Percentiles rank a stretch among this genome's conserved stretches.
phyloP scores from a whole-genome alignment of 164 flowering plant species.

The Umbilicus rupestris region DNA sequence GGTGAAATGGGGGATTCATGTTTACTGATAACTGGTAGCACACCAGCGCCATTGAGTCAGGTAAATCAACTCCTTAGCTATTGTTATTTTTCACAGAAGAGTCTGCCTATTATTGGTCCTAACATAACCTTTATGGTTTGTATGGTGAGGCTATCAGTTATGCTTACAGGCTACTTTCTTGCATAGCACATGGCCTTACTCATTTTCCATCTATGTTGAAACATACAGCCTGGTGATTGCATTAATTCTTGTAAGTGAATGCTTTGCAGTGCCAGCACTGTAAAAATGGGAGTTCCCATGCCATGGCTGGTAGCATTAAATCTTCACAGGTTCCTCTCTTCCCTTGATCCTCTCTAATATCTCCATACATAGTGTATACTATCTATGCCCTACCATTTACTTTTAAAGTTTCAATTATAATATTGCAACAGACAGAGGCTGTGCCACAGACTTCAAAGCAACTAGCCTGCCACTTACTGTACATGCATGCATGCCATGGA shows the following conservation, averaged over 20 bases:
- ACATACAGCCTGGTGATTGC: neutral
- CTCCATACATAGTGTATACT: neutral
- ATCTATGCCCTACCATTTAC: neutral
- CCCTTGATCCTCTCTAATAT: neutral
- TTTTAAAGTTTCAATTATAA: neutral
- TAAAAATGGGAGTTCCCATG: neutral
- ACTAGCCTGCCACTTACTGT: neutral
- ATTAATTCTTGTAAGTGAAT: neutral
- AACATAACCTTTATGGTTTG: neutral
- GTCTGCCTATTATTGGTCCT: neutral
- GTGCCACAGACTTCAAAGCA: constrained; percentile 6
- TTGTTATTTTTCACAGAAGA: neutral
- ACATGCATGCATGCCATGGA: neutral
- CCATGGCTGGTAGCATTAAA: neutral
- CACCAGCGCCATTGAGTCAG: neutral
- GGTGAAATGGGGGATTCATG: no score
- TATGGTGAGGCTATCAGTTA: neutral
- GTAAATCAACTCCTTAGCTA: neutral
- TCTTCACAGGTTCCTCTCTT: neutral
- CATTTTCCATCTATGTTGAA: neutral
- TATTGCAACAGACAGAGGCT: neutral
- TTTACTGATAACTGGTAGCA: neutral
- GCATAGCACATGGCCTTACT: neutral
- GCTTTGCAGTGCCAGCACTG: neutral
- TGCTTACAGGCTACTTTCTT: neutral